phyloP scores from a whole-genome alignment of 192 early-diverging fungal genomes.

The Linnemannia zychae region DNA sequence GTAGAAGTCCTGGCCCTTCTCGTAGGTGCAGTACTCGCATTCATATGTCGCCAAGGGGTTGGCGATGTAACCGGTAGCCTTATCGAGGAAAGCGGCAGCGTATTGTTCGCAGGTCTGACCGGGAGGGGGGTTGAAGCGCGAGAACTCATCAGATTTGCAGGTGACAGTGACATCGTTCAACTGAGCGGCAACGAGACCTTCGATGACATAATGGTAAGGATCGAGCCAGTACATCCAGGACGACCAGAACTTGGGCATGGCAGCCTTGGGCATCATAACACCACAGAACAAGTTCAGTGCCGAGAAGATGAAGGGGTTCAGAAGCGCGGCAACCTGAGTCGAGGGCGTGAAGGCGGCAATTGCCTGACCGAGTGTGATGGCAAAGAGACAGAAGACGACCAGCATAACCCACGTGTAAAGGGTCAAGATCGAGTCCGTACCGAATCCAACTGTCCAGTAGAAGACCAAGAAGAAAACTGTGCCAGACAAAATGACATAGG shows the following conservation, averaged over 20 bases:
- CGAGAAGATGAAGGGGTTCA: constrained; percentile 78
- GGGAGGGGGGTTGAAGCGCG: constrained; percentile 65
- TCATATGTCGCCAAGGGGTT: constrained; percentile 61
- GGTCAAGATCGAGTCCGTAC: constrained; percentile 55
- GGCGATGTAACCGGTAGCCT: constrained; percentile 71
- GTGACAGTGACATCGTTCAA: constrained; percentile 60
- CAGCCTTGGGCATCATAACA: constrained; percentile 71
- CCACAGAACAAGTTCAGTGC: constrained; percentile 80
- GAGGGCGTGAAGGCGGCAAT: constrained; percentile 76
- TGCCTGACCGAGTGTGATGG: constrained; percentile 77
- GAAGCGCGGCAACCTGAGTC: constrained; percentile 67
- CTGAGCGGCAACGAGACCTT: constrained; percentile 73
- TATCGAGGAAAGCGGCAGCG: constrained; percentile 63
- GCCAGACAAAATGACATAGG: constrained; percentile 72
- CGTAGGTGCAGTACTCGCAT: constrained; percentile 77
- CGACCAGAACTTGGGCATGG: constrained; percentile 78
- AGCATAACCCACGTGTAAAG: constrained; percentile 78
- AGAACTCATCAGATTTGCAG: constrained; percentile 67
- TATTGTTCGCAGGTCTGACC: constrained; percentile 75
- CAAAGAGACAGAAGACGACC: constrained; percentile 72
- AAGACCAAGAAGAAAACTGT: constrained; percentile 79
- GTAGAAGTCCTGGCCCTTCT: constrained; percentile 71
- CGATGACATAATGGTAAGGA: constrained; percentile 77
- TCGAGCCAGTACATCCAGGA: constrained; percentile 79
- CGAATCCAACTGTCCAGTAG: constrained; percentile 83